Evolutionary conservation across 2,329 filamentous ascomycete species (phyloP), one percentile per base, ranked within the genome.

Genomic region (Paracoccidioides brasiliensis): DNA sequence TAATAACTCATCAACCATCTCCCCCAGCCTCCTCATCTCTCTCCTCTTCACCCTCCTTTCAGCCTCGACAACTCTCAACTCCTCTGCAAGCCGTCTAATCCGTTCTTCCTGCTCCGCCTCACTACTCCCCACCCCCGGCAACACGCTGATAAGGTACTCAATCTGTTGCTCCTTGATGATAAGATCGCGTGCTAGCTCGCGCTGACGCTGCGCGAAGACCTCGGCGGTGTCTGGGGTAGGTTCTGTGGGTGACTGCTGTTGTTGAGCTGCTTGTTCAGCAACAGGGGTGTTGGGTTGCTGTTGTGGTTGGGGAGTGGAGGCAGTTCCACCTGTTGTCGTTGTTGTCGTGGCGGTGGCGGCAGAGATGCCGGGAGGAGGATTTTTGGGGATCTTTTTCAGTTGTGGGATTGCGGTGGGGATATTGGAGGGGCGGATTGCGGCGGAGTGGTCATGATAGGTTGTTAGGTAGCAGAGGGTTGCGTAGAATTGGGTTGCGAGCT

Each of bases 401-500:
- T 66, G 63, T 1, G 69, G 72, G 35, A 67, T 69, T 55, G 66
- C 66, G 58, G 64, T 59, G 48, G 63, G 64, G 58, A 67, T 62
- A 56, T 64, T 63, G 45, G 59, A 60, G 14, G 67, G 70, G 38
- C 62, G 64, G 10, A 57, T 69, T 35, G 68, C 71, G 55, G 67
- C 68, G 45, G 67, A 72, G 62, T 70, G 71, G 64, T 72, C 74
- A 64, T 72, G 73, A 66, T 74, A 75, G 56, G 67, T 72, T 55
- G 66, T 71, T 56, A 76, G 67, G 63, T 77, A 77, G 66, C 72
- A 70, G 55, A 77, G 66, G 37, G 74, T 76, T 55, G 74, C 73
- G 65, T 76, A 77, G 70, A 76, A 75, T 69, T 77, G 75, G 50
- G 73, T 76, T 63, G 73, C 72, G 37, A 77, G 71, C 72, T 75